Conservation (phyloP, 805 yeast genomes). For the Trichomonascus vanleenenianus region DNA sequence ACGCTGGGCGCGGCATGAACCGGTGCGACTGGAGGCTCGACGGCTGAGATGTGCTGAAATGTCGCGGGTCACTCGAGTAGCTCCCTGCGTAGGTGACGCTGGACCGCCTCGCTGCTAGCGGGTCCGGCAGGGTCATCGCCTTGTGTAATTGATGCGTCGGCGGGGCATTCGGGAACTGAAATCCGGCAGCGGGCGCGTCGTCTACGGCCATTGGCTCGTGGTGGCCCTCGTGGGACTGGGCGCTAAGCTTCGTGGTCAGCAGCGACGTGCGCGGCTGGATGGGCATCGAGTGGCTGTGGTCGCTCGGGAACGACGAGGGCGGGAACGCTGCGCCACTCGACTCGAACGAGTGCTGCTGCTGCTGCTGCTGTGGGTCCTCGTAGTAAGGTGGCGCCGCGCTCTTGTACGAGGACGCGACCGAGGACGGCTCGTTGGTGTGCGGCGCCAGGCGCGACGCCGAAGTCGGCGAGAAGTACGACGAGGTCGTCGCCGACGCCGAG, state of each 20-base stretch:
- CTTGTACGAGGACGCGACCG: conserved; percentile 22
- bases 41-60: not conserved
- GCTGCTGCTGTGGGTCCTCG: too few species aligned
- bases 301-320: conserved; percentile 12
- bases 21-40: not conserved
- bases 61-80: not conserved
- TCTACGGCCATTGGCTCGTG: too few species aligned
- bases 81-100: conserved; percentile 22
- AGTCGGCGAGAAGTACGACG: conserved; percentile 23
- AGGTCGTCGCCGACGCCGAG: conserved; percentile 14
- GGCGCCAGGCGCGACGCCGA: conserved; percentile 22
- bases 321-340: conserved; percentile 3
- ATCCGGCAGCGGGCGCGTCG: too few species aligned
- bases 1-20: not conserved
- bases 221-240: too few species aligned
- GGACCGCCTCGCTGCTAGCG: not conserved
- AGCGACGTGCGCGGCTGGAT: conserved; percentile 19
- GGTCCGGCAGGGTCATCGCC: conserved; percentile 1
- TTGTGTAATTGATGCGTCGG: not conserved
- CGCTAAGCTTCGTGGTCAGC: conserved; percentile 26
- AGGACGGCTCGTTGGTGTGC: conserved; percentile 24
- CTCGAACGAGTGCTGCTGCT: not conserved
- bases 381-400: conserved; percentile 14
- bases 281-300: conserved; percentile 4
- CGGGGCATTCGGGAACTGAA: not conserved